Evolutionary conservation across 305 asterid species (phyloP).

Genomic region (Ajuga reptans): DNA sequence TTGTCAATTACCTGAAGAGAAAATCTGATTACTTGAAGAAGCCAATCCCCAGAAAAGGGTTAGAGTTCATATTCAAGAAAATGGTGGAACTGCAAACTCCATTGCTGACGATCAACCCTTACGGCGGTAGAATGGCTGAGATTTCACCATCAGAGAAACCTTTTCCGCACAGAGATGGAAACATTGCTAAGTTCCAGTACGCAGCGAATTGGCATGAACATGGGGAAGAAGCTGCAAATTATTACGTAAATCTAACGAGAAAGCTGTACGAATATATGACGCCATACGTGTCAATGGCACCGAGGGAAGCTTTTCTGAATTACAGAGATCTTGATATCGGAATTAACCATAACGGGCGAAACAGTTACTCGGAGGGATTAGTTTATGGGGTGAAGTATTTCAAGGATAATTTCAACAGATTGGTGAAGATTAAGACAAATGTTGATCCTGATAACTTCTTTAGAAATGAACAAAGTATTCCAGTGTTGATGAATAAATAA

Average conservation of each 20-base stretch:
- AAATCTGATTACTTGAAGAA: slow-evolving; percentile 5
- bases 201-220: slow-evolving; percentile 25
- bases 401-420: slow-evolving; percentile 26
- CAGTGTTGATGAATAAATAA: neutral
- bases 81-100: slow-evolving; percentile 18
- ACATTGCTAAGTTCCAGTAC: slow-evolving; percentile 27
- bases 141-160: slow-evolving; percentile 25
- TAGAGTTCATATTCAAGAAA: slow-evolving; percentile 20
- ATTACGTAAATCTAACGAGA: slow-evolving; percentile 25
- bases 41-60: slow-evolving; percentile 19
- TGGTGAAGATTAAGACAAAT: slow-evolving; percentile 25
- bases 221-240: neutral
- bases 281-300: slow-evolving; percentile 30
- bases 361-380: slow-evolving; percentile 30
- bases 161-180: slow-evolving; percentile 39
- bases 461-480: neutral
- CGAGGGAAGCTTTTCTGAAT: slow-evolving; percentile 31
- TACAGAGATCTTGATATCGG: slow-evolving; percentile 40
- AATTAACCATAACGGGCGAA: slow-evolving; percentile 18
- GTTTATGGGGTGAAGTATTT: slow-evolving; percentile 26
- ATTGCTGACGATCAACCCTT: slow-evolving; percentile 22
- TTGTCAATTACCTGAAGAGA: neutral
- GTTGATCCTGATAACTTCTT: slow-evolving; percentile 23
- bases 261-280: slow-evolving; percentile 25
- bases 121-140: slow-evolving; percentile 30